Conservation (phyloP, 495 filamentous ascomycete genomes). For the Penicillium daleae region DNA sequence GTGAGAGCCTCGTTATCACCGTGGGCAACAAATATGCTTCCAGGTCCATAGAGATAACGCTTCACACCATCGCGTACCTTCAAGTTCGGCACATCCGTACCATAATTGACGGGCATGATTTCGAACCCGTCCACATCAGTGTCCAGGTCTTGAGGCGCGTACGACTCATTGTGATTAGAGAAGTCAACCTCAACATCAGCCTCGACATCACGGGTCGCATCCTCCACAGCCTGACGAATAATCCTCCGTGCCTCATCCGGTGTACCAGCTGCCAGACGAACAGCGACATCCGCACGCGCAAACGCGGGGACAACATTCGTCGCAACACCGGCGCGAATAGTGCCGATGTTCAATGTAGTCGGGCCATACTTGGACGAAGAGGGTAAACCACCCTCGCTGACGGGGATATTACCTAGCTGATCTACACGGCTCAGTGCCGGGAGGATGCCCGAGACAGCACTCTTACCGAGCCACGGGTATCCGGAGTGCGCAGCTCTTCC, state of each 20-base stretch:
- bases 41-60: slow-evolving; percentile 87
- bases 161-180: slow-evolving; percentile 49
- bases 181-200: slow-evolving; percentile 66
- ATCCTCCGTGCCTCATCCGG: slow-evolving; percentile 55
- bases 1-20: slow-evolving; percentile 80
- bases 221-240: slow-evolving; percentile 57
- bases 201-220: slow-evolving; percentile 60
- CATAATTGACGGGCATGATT: slow-evolving; percentile 81
- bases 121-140: slow-evolving; percentile 84
- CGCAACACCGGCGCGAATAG: slow-evolving; percentile 80
- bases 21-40: slow-evolving; percentile 87
- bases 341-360: slow-evolving; percentile 85
- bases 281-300: slow-evolving; percentile 67
- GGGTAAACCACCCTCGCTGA: slow-evolving; percentile 61
- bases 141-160: slow-evolving; percentile 76
- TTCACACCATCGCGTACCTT: slow-evolving; percentile 58
- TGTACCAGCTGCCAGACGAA: slow-evolving; percentile 75
- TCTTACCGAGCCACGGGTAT: slow-evolving; percentile 83
- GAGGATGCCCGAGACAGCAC: slow-evolving; percentile 75
- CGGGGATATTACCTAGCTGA: slow-evolving; percentile 51
- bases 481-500: slow-evolving; percentile 87
- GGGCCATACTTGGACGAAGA: slow-evolving; percentile 75
- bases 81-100: slow-evolving; percentile 86
- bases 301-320: slow-evolving; percentile 81
- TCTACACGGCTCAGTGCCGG: slow-evolving; percentile 66